Evolutionary conservation across 148 eudicot species (phyloP), one percentile per base, ranked within the genome.

Genomic region (Amaranthus hypochondriacus): DNA sequence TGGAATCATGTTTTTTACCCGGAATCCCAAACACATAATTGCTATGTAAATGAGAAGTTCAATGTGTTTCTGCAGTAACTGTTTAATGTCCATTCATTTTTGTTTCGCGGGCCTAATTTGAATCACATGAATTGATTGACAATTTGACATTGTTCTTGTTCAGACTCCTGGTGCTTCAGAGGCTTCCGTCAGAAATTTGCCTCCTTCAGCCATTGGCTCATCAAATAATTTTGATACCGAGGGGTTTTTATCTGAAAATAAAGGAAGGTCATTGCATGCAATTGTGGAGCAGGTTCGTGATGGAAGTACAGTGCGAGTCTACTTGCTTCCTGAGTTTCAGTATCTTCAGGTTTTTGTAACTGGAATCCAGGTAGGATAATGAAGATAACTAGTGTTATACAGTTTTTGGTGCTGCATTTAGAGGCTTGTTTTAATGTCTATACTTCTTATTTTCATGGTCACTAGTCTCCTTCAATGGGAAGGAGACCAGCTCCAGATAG

Each of bases 231-330:
- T 96, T 28, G 88, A 90, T 78, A 85, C 95, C 42, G 73, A 75
- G 80, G 84, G 76, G 55, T 84, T 92, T 51, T 71, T 88, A 60
- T 78, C 66, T 10, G 73, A 85, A 48, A 87, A 89, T 66, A 92
- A 86, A 84, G 97, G 97, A 57, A 90, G 73, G 74, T 88, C 91
- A 39, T 77, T 96, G 84, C 81, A 84, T 76, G 99, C 94, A 50
- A 78, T 92, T 69, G 97, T 92, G 56, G 99, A 96, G 84, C 93
- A 92, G 76, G 91, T 87, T 79, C 99, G 96, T 60, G 96, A 92
- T 81, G 99, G 99, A 79, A 96, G 96, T 83, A 82, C 96, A 48
- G 69, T 93, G 69, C 89, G 98, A 43, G 93, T 85, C 52, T 89
- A 89, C 73, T 79, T 93, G 86, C 98, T 93, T 82, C 98, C 96